These are phyloP conservation scores for Alternaria sp. DNA, from an alignment of 2,329 filamentous ascomycete genomes.

Conservation along the genomic window DNA sequence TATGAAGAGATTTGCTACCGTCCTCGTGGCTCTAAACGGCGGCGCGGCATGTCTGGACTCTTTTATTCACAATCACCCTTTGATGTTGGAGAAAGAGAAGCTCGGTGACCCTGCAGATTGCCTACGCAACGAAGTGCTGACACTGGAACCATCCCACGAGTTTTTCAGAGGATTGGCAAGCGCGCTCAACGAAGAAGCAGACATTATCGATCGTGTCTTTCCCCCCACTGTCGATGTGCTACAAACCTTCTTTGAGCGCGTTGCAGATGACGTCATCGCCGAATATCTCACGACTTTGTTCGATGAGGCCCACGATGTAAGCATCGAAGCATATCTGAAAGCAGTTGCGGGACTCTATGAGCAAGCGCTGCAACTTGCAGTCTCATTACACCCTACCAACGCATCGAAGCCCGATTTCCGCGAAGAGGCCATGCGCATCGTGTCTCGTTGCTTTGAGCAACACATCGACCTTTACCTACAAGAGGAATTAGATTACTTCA, in stretches of 20 bases:
- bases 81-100: conserved; percentile 76
- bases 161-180: conserved; percentile 80
- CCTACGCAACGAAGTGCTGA: conserved; percentile 74
- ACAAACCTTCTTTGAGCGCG: conserved; percentile 78
- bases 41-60: conserved; percentile 79
- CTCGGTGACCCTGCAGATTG: conserved; percentile 81
- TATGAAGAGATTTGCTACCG: conserved; percentile 88
- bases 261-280: conserved; percentile 80
- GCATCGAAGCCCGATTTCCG: conserved; percentile 66
- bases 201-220: conserved; percentile 83
- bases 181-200: conserved; percentile 82
- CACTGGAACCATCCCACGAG: conserved; percentile 76
- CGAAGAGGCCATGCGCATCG: conserved; percentile 70
- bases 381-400: conserved; percentile 71
- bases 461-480: conserved; percentile 93
- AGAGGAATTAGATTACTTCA: conserved; percentile 89
- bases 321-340: conserved; percentile 79
- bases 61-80: conserved; percentile 86
- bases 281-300: conserved; percentile 87
- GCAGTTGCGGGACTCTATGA: conserved; percentile 88
- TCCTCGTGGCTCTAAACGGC: conserved; percentile 82
- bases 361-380: conserved; percentile 79
- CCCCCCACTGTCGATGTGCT: conserved; percentile 73
- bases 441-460: conserved; percentile 81
- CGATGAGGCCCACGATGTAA: conserved; percentile 81